Percentiles rank a stretch among this genome's conserved stretches.
phyloP scores from a whole-genome alignment of 257 asterid species.

The Solanum etuberosum region DNA sequence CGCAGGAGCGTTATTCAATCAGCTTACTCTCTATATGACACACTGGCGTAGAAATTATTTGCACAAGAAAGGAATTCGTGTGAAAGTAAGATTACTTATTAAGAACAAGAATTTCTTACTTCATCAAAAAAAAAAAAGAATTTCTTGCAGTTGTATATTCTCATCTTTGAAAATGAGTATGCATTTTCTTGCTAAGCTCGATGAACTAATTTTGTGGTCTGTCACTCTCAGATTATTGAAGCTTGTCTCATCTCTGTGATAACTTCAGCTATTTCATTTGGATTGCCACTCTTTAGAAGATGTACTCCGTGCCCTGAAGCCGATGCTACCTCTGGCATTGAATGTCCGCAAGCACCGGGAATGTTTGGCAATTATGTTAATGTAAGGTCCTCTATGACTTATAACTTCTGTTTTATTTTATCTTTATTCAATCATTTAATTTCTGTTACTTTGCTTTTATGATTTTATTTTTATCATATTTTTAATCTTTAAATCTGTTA shows the following conservation, averaged over 20 bases:
- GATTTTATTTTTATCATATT: background rate
- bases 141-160: background rate
- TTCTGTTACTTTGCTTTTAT: background rate
- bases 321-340: slow-evolving; percentile 67
- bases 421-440: background rate
- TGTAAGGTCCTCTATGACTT: slow-evolving; percentile 33
- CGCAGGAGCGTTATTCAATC: slow-evolving; percentile 94
- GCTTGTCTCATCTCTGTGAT: slow-evolving; percentile 78
- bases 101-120: background rate
- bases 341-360: slow-evolving; percentile 97
- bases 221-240: slow-evolving; percentile 63
- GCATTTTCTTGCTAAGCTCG: background rate
- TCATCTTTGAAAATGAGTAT: background rate
- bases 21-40: slow-evolving; percentile 72
- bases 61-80: slow-evolving; percentile 86
- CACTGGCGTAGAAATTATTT: slow-evolving; percentile 86
- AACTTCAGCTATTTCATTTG: slow-evolving; percentile 85
- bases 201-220: slow-evolving; percentile 3
- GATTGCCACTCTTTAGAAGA: slow-evolving; percentile 75
- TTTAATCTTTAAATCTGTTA: background rate
- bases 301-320: slow-evolving; percentile 96
- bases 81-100: slow-evolving; percentile 46
- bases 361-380: slow-evolving; percentile 97
- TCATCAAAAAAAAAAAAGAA: background rate
- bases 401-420: background rate